These are phyloP conservation scores for Lecanoromycetidae sp. DNA, from an alignment of 2,329 filamentous ascomycete genomes.

Conservation along the genomic window DNA sequence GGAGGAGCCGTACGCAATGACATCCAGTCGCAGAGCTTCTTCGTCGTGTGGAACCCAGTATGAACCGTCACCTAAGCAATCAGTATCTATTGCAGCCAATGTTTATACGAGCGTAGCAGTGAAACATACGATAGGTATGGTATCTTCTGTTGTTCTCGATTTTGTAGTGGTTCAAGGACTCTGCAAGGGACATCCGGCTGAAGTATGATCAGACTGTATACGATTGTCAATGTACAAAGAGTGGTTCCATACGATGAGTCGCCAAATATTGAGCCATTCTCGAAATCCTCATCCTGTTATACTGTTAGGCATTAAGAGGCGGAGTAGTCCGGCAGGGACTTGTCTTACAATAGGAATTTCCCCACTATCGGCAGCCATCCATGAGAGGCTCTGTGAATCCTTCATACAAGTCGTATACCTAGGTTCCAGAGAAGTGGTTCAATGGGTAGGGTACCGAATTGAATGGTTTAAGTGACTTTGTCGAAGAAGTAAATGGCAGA, in stretches of 20 bases:
- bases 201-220: neutral
- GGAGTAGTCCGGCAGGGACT: neutral
- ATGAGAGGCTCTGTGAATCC: neutral
- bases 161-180: constrained; percentile 22
- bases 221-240: neutral
- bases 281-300: constrained; percentile 13
- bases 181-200: constrained; percentile 20
- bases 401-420: neutral
- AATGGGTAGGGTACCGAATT: too few species aligned
- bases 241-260: constrained; percentile 13
- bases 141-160: constrained; percentile 28
- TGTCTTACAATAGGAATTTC: constrained; percentile 14
- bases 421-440: too few species aligned
- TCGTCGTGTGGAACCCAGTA: constrained; percentile 25
- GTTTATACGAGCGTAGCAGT: neutral
- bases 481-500: neutral
- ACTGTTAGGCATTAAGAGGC: neutral
- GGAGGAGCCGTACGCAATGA: constrained; percentile 18
- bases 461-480: neutral
- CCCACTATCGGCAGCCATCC: constrained; percentile 15
- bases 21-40: constrained; percentile 19
- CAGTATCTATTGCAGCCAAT: constrained; percentile 14
- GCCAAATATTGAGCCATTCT: constrained; percentile 8
- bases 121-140: constrained; percentile 22
- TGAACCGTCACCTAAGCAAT: constrained; percentile 21